A percentile compares a stretch with the other conserved stretches of the same genome.
Conservation (phyloP, 2,329 filamentous ascomycete species). For the Botrytis byssoidea region DNA sequence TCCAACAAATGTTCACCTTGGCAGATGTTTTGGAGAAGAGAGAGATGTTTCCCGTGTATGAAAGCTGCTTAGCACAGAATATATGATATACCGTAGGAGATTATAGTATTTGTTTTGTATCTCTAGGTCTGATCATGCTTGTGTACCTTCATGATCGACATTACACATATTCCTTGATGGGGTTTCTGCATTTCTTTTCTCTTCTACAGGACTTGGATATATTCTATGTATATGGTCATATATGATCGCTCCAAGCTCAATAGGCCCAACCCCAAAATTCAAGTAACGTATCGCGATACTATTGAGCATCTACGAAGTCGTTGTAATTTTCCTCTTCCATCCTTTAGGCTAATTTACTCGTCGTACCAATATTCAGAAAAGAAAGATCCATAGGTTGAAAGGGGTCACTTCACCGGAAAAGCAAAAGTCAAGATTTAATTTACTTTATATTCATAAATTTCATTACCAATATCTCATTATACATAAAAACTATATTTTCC, state of each 20-base stretch:
- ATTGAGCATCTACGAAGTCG: neutral
- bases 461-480: neutral
- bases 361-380: neutral
- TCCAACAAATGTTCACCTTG: neutral
- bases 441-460: neutral
- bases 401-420: neutral
- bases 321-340: neutral
- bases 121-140: neutral
- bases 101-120: neutral
- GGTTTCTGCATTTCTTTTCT: neutral
- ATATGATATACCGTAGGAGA: neutral
- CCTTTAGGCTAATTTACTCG: neutral
- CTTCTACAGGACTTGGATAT: neutral
- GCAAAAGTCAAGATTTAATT: neutral
- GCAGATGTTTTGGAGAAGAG: too few relatives aligned
- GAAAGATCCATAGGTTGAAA: neutral
- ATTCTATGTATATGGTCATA: neutral
- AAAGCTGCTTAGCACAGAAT: neutral
- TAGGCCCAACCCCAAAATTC: neutral
- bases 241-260: neutral
- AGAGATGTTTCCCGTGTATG: too few relatives aligned
- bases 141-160: neutral
- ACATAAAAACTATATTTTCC: neutral
- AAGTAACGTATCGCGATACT: neutral
- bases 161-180: neutral